Conservation (phyloP, 164 flowering plant species). For the Brasenia schreberi region DNA sequence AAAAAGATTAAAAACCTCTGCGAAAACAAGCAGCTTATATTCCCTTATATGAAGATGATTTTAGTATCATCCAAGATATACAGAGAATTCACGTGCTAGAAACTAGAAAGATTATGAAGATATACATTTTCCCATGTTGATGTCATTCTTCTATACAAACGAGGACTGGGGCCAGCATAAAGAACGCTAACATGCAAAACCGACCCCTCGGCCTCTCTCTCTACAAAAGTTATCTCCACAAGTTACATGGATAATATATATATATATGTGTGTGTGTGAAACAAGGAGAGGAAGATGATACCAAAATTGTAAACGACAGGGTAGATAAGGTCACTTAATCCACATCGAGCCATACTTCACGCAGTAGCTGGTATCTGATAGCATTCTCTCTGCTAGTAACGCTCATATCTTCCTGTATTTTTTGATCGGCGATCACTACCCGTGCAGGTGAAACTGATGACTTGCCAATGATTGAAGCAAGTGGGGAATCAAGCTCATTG, state of each 20-base stretch:
- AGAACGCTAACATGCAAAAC: too few species aligned
- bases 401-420: not conserved
- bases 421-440: not conserved
- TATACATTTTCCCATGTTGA: not conserved
- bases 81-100: too few species aligned
- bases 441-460: slow-evolving; percentile 6
- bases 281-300: not conserved
- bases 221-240: not conserved
- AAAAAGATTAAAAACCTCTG: too few species aligned
- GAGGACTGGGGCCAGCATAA: not conserved
- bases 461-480: slow-evolving; percentile 23
- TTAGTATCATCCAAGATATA: too few species aligned
- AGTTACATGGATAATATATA: not conserved
- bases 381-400: slow-evolving; percentile 15
- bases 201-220: not conserved
- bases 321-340: slow-evolving; percentile 10
- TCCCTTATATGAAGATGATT: too few species aligned
- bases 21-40: too few species aligned
- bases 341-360: slow-evolving; percentile 50
- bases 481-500: slow-evolving; percentile 53
- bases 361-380: slow-evolving; percentile 54
- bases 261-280: too few species aligned
- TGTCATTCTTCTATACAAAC: not conserved
- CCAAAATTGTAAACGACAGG: too few species aligned
- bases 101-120: not conserved